These are phyloP conservation scores for Neovahlkampfia damariscottae DNA, from an alignment of 78 protist species.

Conservation along the genomic window DNA sequence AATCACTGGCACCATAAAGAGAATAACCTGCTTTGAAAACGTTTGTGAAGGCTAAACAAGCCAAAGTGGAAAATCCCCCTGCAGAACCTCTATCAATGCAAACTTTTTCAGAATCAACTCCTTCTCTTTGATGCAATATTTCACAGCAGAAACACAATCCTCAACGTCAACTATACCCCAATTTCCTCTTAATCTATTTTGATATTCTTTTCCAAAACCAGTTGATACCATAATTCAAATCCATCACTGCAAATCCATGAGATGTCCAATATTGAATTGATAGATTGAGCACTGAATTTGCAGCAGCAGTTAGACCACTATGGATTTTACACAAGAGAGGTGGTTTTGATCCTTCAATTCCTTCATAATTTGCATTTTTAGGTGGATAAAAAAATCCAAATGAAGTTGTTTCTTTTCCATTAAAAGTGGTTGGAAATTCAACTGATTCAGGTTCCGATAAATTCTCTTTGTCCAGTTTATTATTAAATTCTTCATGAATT, in stretches of 20 bases:
- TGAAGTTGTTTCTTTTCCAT: neutral
- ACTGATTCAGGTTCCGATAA: too few species aligned
- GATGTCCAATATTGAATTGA: neutral
- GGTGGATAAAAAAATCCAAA: neutral
- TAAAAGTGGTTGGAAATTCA: too few species aligned
- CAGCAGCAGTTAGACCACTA: neutral
- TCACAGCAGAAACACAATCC: slow-evolving; percentile 21
- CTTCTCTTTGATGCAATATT: neutral
- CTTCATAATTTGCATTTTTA: neutral
- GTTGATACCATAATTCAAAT: neutral
- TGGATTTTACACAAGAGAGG: neutral
- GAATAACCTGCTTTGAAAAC: slow-evolving; percentile 22
- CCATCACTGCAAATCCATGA: neutral
- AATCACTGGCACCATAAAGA: slow-evolving; percentile 36
- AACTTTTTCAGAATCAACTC: slow-evolving; percentile 10
- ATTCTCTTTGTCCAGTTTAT: too few species aligned
- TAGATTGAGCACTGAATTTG: neutral
- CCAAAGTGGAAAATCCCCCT: slow-evolving; percentile 35
- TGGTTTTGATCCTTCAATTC: neutral
- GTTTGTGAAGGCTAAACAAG: slow-evolving; percentile 10
- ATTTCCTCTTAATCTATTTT: slow-evolving; percentile 6
- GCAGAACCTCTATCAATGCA: slow-evolving; percentile 34
- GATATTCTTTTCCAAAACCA: slow-evolving; percentile 43
- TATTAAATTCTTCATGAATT: too few species aligned
- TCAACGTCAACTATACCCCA: slow-evolving; percentile 43